Conservation (phyloP, 495 filamentous ascomycete genomes). For the Geoglossum glabrum region DNA sequence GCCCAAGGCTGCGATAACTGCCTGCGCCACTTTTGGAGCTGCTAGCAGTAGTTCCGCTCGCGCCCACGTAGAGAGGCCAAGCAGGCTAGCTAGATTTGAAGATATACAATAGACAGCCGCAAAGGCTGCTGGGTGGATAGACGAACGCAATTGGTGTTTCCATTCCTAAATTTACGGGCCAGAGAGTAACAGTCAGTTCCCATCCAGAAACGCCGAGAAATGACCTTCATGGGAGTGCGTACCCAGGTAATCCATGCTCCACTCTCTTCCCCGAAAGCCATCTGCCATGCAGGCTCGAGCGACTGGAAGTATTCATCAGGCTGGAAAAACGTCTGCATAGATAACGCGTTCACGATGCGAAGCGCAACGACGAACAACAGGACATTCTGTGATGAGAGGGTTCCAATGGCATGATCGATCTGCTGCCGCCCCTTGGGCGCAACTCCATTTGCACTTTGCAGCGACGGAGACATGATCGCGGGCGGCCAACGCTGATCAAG, state of each 20-base stretch:
- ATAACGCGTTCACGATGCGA: constrained; percentile 70
- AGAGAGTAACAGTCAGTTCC: neutral
- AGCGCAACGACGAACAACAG: constrained; percentile 49
- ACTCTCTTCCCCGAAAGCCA: constrained; percentile 57
- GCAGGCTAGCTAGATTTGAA: constrained; percentile 28
- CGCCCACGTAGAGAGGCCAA: constrained; percentile 26
- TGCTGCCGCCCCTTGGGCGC: neutral
- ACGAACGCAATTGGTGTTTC: constrained; percentile 73
- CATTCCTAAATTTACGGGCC: constrained; percentile 56
- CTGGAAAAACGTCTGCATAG: constrained; percentile 86
- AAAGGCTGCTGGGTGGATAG: constrained; percentile 76
- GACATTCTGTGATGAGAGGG: constrained; percentile 12
- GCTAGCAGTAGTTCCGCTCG: constrained; percentile 44
- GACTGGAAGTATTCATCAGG: constrained; percentile 98
- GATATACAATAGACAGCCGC: constrained; percentile 50
- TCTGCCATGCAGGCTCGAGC: constrained; percentile 82
- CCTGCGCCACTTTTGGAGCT: constrained; percentile 58
- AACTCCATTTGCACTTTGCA: neutral
- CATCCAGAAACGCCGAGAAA: neutral
- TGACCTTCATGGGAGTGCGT: constrained; percentile 13
- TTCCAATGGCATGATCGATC: neutral
- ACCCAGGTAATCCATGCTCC: constrained; percentile 97
- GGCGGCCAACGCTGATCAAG: neutral
- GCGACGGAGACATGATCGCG: neutral
- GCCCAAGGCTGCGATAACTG: constrained; percentile 50